Base-by-base conservation (phyloP, 83 land plant species). In the Picea abies region DNA sequence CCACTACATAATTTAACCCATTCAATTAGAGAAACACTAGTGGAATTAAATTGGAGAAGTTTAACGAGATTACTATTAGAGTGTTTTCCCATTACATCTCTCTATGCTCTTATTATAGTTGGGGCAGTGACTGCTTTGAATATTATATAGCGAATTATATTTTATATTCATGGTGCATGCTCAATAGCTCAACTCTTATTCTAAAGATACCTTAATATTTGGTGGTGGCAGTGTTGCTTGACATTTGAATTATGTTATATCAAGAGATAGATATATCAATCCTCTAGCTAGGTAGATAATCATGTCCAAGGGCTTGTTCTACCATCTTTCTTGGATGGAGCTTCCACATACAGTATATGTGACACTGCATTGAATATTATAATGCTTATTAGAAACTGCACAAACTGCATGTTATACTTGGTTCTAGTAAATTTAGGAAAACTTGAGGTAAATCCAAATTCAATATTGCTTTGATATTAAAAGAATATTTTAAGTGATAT, bases 91-190 rank as follows among this genome's bases (percentile, higher is more conserved):
- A 49, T 52, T 11, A 52, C 56, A 52, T 49, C 10, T 52, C 56
- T 76, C 20, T 76, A 61, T 25, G 52, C 61, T 47, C 79, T 49
- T 52, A 58, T 76, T 76, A 56, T 22, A 10, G n/a, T 75, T 49
- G 22, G 44, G 61, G 17, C 23, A 11, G 78, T 4, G 5, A 25
- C 29, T 75, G 17, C 56, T 52, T 52, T 3, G 3, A 52, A 52
- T 52, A 52, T 52, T 52, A 52, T 52, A 52, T 52, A 10, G 14
- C 3, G 3, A 52, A 12, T 52, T 49, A 29, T 52, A 25, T 23
- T 76, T 52, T 76, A 39, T 76, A 76, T 23, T 12, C 9, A 25
- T 5, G 26, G 26, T 25, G 17, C 35, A 76, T 4, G 60, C 56
- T 76, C 35, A 14, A 32, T 56, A 56, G 35, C 17, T 56, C 19